Evolutionary conservation across 1,284 basidiomycete genomes (phyloP), one percentile per base, ranked within the genome.

Genomic region (Marasmius sp.): DNA sequence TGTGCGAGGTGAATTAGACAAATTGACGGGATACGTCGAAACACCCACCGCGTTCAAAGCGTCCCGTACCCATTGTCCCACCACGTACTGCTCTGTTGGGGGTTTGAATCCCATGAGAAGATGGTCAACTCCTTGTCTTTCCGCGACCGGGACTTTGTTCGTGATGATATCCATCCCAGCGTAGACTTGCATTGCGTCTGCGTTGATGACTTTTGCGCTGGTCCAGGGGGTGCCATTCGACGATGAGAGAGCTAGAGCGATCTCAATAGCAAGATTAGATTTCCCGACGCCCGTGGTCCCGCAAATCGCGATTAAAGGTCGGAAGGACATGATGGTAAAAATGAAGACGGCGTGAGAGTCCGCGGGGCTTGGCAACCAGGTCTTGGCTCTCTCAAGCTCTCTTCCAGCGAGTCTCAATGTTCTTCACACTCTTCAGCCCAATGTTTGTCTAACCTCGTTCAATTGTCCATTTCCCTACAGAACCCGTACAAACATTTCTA

Each of bases 131-230:
- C 92, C 95, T 49, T 84, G 80, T 74, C 85, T 89, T 75, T 99
- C 95, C 36, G 82, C 77, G 14, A 77, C 65, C 0, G 94, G 88
- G 9, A 96, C 86, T 77, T 99, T 99, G 77, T 99, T 99, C 20
- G 97, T 99, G 69, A 98, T 91, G 58, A 97, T 81, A 73, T 98
- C 93, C 69, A 99, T 82, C 0, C 97, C 96, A n/a, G 82, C 80
- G 74, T 99, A 99, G 14, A 96, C 90, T 76, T 99, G 97, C 96
- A 99, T 99, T 10, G 97, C 90, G 76, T 99, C 97, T 9, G 95
- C 93, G 68, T 97, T 98, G 71, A 99, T 91, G 66, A 98, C 84
- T 69, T 89, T 84, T 14, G 88, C 89, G 16, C 85, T 83, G 16
- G 73, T 75, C 81, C 87, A 90, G 45, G 73, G 75, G 68, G 74